phyloP scores from a whole-genome alignment of 2,329 filamentous ascomycete genomes.

The Fusarium citri region DNA sequence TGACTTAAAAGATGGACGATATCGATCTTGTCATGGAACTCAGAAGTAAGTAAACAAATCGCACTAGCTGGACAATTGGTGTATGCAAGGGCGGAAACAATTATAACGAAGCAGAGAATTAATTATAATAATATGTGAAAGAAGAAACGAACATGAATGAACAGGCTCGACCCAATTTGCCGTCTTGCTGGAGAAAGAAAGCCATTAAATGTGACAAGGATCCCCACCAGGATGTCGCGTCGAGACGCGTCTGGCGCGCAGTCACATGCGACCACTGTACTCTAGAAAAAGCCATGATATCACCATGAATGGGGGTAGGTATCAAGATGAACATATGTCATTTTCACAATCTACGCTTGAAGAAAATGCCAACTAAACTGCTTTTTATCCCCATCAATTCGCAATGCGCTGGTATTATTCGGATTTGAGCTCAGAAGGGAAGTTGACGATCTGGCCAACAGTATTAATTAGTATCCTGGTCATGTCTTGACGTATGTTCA shows the following conservation, averaged over 20 bases:
- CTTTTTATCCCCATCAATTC: not conserved
- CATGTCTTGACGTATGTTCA: slow-evolving; percentile 22
- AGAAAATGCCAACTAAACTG: not conserved
- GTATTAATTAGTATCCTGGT: not conserved
- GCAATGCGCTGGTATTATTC: not conserved
- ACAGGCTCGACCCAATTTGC: not conserved
- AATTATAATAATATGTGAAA: not conserved
- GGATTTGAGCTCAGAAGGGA: not conserved
- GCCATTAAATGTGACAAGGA: slow-evolving; percentile 1
- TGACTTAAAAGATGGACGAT: not conserved
- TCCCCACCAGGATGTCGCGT: slow-evolving; percentile 36
- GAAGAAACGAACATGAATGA: not conserved
- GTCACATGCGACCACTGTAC: slow-evolving; percentile 25
- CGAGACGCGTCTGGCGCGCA: slow-evolving; percentile 30
- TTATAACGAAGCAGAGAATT: not conserved
- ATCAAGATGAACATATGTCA: not conserved
- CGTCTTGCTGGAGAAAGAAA: not conserved
- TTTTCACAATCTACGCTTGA: not conserved
- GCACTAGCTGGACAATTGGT: fast-evolving
- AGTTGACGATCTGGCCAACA: not conserved
- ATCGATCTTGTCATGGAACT: not conserved
- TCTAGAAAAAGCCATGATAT: slow-evolving; percentile 29
- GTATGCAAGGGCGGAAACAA: fast-evolving
- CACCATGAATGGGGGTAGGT: not conserved
- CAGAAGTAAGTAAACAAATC: not conserved